These are phyloP conservation scores for Pseudopyricularia javanii DNA, from an alignment of 2,329 filamentous ascomycete genomes.

Conservation along the genomic window DNA sequence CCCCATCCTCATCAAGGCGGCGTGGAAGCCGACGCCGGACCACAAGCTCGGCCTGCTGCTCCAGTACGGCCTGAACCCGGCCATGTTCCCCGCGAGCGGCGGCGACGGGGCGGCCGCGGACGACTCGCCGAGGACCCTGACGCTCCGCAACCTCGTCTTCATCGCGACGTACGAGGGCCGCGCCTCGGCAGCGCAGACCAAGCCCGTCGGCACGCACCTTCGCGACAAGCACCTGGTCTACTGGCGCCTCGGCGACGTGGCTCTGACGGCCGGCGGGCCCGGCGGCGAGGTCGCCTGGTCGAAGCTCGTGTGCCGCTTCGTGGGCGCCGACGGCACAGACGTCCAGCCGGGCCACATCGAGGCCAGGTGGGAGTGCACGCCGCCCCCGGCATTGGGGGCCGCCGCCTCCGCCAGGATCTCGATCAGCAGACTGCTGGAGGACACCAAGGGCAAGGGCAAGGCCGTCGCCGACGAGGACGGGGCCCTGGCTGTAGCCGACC, in stretches of 20 bases:
- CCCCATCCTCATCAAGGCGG: conserved; percentile 60
- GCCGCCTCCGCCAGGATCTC: conserved; percentile 48
- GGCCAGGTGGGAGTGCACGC: conserved; percentile 29
- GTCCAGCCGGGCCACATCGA: conserved; percentile 61
- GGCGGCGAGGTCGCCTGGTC: conserved; percentile 19
- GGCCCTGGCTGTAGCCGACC: conserved; percentile 40
- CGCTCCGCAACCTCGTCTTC: conserved; percentile 60
- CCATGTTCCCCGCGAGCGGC: conserved; percentile 25
- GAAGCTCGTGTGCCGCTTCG: conserved; percentile 74
- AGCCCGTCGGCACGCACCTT: conserved; percentile 67
- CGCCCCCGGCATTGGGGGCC: conserved; percentile 72
- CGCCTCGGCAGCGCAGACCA: conserved; percentile 59
- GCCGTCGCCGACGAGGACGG: conserved; percentile 27
- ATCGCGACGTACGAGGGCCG: conserved; percentile 60
- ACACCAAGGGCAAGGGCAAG: conserved; percentile 36
- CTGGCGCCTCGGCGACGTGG: conserved; percentile 70
- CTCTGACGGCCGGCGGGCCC: conserved; percentile 30
- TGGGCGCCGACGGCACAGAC: conserved; percentile 14
- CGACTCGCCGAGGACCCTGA: conserved; percentile 16
- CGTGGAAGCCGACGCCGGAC: conserved; percentile 73
- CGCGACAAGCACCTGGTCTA: conserved; percentile 67
- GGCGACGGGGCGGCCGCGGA: conserved; percentile 5
- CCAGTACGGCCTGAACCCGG: conserved; percentile 71
- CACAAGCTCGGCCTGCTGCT: conserved; percentile 72
- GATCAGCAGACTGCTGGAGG: conserved; percentile 40